Evolutionary conservation across 108 stramenopile species (phyloP), one percentile per base, ranked within the genome.

Genomic region (Cyclotella distinguenda): DNA sequence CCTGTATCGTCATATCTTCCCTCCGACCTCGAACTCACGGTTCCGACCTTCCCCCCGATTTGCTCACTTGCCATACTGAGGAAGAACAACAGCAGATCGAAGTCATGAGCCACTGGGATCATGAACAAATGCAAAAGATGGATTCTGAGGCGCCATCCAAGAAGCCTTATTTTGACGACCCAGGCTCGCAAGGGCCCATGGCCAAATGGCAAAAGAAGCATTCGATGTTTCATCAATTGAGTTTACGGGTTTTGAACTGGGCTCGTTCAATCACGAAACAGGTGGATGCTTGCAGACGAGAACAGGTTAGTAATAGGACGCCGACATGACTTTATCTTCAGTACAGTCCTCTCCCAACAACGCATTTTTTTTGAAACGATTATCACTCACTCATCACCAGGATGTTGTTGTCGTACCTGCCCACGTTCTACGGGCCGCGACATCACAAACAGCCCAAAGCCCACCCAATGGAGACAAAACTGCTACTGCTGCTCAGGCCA

Each of bases 171-270:
- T 43, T 49, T 26, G 1, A 12, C 51, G 23, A 43, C 53, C 12
- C 57, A 44, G 28, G 23, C 15, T 32, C 16, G 64, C 35, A 34
- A 36, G 28, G 10, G 11, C 57, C 66, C 4, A 60, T 74, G 63
- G 78, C 72, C 8, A 73, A 74, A 39, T 79, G 78, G 78, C 72
- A 79, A 63, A 79, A 79, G 40, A 73, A 73, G n/a, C 72, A 70
- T 48, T 74, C 78, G 11, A 35, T 43, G 4, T 43, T 74, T 51
- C 78, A 79, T 47, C 52, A 48, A 31, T 33, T 79, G 21, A 73
- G 78, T 35, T 30, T 72, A 54, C 60, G 78, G 32, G 56, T 79
- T 51, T 58, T 72, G 45, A 53, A 63, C 16, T 79, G 78, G 78
- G 78, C 78, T 7, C 58, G 78, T 26, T 72, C 65, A 0, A 78